These are phyloP conservation scores for Gorgonomyces haynaldii DNA, from an alignment of 192 early-diverging fungal genomes.

Conservation along the genomic window DNA sequence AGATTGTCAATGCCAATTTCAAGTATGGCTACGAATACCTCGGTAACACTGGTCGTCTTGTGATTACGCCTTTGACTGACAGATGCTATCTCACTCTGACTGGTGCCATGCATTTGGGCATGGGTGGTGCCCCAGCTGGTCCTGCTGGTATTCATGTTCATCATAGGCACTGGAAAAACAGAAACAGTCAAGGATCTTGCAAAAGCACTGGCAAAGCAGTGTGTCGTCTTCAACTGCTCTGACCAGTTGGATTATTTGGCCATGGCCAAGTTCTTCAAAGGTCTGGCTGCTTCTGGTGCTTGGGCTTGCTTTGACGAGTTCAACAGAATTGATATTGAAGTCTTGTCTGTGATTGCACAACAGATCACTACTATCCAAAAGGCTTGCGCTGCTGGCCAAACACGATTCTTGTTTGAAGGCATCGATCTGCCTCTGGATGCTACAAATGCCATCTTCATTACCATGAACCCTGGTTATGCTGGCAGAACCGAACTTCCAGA, in stretches of 20 bases:
- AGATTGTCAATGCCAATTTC: constrained; percentile 54
- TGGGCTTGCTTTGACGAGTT: constrained; percentile 59
- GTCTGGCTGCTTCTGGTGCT: constrained; percentile 42
- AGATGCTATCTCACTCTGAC: constrained; percentile 45
- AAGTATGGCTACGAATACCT: constrained; percentile 46
- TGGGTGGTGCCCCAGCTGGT: constrained; percentile 52
- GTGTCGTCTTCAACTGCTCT: constrained; percentile 54
- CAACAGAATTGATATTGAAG: constrained; percentile 54
- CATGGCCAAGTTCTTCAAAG: constrained; percentile 56
- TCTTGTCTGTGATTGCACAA: constrained; percentile 49
- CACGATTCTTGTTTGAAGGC: constrained; percentile 46
- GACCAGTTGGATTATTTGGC: constrained; percentile 53
- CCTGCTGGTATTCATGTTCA: too few species aligned
- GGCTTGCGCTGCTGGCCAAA: constrained; percentile 33
- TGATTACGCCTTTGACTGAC: constrained; percentile 51
- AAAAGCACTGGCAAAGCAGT: constrained; percentile 49
- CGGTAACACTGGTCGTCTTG: constrained; percentile 46
- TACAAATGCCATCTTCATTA: constrained; percentile 53
- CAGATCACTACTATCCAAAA: constrained; percentile 54
- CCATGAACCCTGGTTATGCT: constrained; percentile 56
- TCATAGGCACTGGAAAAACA: constrained; percentile 53
- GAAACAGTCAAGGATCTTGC: constrained; percentile 52
- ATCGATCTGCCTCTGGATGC: constrained; percentile 43
- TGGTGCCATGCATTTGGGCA: constrained; percentile 51
- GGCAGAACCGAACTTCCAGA: constrained; percentile 50